Conservation (phyloP, 2,329 filamentous ascomycete genomes). For the Colletotrichum eremochloae region DNA sequence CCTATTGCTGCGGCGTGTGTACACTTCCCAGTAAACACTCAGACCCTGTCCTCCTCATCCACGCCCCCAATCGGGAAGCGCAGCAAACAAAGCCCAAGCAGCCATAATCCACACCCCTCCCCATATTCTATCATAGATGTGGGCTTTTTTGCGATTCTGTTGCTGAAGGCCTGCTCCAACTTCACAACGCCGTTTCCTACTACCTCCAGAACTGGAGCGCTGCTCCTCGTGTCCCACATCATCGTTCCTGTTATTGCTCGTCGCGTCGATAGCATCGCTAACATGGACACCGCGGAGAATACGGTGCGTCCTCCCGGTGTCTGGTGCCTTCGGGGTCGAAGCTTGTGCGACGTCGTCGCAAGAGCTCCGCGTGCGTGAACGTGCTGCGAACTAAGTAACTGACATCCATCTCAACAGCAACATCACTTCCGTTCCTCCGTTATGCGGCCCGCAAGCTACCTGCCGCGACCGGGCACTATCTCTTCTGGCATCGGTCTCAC, state of each 20-base stretch:
- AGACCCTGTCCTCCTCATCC: slow-evolving; percentile 22
- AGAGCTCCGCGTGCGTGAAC: neutral
- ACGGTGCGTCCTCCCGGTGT: slow-evolving; percentile 46
- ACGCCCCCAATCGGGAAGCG: slow-evolving; percentile 40
- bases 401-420: slow-evolving; percentile 1
- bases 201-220: slow-evolving; percentile 51
- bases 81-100: slow-evolving; percentile 37
- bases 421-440: slow-evolving; percentile 45
- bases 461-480: slow-evolving; percentile 43
- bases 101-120: slow-evolving; percentile 40
- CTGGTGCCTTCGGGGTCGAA: neutral
- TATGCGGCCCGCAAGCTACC: slow-evolving; percentile 43
- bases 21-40: slow-evolving; percentile 35
- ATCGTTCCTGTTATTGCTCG: slow-evolving; percentile 37
- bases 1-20: neutral
- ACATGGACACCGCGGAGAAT: slow-evolving; percentile 54
- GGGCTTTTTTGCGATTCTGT: slow-evolving; percentile 18
- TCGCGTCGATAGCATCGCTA: slow-evolving; percentile 47
- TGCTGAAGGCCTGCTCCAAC: slow-evolving; percentile 39
- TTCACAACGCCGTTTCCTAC: slow-evolving; percentile 47
- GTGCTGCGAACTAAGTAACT: neutral
- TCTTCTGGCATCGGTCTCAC: slow-evolving; percentile 56
- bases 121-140: slow-evolving; percentile 39
- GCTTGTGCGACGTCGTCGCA: neutral
- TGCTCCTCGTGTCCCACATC: slow-evolving; percentile 53